phyloP scores from a whole-genome alignment of 495 filamentous ascomycete species.

The Aspergillus biplanus region DNA sequence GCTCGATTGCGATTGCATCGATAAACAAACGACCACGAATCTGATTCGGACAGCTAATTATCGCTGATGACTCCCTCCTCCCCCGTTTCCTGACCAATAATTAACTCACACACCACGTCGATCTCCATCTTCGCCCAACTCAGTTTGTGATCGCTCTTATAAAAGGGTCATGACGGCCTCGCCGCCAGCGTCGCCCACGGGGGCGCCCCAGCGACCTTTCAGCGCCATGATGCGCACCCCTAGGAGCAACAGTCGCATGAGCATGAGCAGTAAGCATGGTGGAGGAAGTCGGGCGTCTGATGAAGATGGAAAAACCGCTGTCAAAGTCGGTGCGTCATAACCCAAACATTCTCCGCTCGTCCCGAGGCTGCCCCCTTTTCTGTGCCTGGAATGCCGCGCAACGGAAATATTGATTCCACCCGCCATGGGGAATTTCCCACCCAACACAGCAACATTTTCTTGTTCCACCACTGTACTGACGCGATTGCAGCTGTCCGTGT shows the following conservation, averaged over 20 bases:
- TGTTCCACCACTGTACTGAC: conserved; percentile 19
- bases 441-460: conserved; percentile 7
- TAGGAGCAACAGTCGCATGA: conserved; percentile 88
- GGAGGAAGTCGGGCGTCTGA: conserved; percentile 87
- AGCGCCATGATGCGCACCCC: conserved; percentile 83
- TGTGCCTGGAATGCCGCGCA: conserved; percentile 4
- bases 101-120: conserved; percentile 23
- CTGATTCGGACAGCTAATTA: conserved; percentile 15
- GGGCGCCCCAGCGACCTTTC: conserved; percentile 70
- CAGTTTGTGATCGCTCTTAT: conserved; percentile 13
- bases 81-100: conserved; percentile 25
- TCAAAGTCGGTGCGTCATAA: conserved; percentile 93
- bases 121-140: conserved; percentile 20
- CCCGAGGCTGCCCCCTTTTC: conserved; percentile 6
- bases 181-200: conserved; percentile 62
- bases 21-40: conserved; percentile 8
- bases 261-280: conserved; percentile 77
- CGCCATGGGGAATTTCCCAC: not conserved
- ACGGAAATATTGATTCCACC: conserved; percentile 7
- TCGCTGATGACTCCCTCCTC: conserved; percentile 27
- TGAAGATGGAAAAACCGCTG: conserved; percentile 92
- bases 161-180: conserved; percentile 55
- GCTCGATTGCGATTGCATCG: conserved; percentile 3
- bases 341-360: not conserved
- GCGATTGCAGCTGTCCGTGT: conserved; percentile 79